phyloP scores from a whole-genome alignment of 352 stramenopile species.

The Phytophthora melonis region DNA sequence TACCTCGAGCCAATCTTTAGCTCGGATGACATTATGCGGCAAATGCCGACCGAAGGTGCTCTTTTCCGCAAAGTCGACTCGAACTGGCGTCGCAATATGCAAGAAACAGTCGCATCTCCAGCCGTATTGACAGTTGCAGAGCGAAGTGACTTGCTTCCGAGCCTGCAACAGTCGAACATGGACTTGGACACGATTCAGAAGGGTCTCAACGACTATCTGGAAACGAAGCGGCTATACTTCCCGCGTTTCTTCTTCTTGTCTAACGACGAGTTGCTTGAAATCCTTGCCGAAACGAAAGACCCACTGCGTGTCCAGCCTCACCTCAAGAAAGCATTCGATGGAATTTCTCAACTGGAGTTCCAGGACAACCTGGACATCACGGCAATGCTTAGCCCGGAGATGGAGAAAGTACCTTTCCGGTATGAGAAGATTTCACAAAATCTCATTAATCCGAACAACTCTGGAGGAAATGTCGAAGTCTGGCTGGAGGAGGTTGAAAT shows the following conservation, averaged over 20 bases:
- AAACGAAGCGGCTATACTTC: conserved; percentile 92
- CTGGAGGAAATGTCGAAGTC: conserved; percentile 94
- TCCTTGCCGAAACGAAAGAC: conserved; percentile 94
- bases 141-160: conserved; percentile 81
- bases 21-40: conserved; percentile 94
- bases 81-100: conserved; percentile 91
- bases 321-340: conserved; percentile 95
- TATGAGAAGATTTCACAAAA: conserved; percentile 90
- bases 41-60: conserved; percentile 91
- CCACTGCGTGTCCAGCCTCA: conserved; percentile 94
- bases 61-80: conserved; percentile 91
- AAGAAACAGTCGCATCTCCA: conserved; percentile 80
- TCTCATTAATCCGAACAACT: conserved; percentile 95
- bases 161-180: conserved; percentile 89
- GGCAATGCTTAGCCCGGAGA: conserved; percentile 88
- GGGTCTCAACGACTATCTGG: conserved; percentile 93
- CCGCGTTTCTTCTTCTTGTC: conserved; percentile 94
- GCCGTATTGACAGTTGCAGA: conserved; percentile 82
- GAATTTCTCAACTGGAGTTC: conserved; percentile 94
- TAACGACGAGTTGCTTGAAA: conserved; percentile 94
- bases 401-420: conserved; percentile 91
- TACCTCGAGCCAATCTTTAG: conserved; percentile 95
- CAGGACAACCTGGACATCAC: conserved; percentile 93
- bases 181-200: conserved; percentile 96
- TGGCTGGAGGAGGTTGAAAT: conserved; percentile 88